Evolutionary conservation across 306 rosid genomes (phyloP).

Genomic region (apple (Malus domestica)): ASM211411v1 NC_041799.1:16582501-16583000

Average conservation of each 20-base stretch:
- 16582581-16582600: no score
- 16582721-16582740: constrained; percentile 78
- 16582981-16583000: constrained; percentile 53
- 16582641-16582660: neutral
- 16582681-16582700: constrained; percentile 31
- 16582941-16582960: constrained; percentile 78
- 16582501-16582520: no score
- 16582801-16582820: constrained; percentile 43
- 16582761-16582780: constrained; percentile 30
- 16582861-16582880: constrained; percentile 42
- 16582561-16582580: no score
- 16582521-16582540: no score
- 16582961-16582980: constrained; percentile 93
- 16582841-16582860: constrained; percentile 83
- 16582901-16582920: constrained; percentile 42
- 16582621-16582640: constrained; percentile 3
- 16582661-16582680: constrained; percentile 21
- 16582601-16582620: neutral
- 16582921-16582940: constrained; percentile 85
- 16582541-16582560: no score
- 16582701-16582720: constrained; percentile 63
- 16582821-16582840: constrained; percentile 68
- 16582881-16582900: constrained; percentile 53
- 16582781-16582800: constrained; percentile 81
- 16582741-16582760: constrained; percentile 23